phyloP scores from a whole-genome alignment of 768 basidiomycete species.

The Baorangia bicolor region DNA sequence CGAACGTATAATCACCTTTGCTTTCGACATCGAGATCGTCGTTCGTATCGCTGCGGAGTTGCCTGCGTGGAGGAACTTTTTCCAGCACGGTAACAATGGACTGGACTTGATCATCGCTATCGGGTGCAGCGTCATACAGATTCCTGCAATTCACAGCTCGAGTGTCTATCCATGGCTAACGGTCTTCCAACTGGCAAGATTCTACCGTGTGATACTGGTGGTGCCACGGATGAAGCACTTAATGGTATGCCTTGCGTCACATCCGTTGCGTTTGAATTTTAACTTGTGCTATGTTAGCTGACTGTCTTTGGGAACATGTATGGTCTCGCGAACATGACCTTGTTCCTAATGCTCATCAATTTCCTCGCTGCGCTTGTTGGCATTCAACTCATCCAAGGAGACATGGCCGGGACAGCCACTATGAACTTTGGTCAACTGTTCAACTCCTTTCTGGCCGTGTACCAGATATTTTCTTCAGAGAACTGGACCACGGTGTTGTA shows the following conservation, averaged over 20 bases:
- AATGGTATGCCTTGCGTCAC: conserved; percentile 48
- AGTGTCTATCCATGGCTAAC: conserved; percentile 85
- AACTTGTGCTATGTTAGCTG: conserved; percentile 43
- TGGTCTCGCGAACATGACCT: conserved; percentile 86
- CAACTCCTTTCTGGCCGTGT: conserved; percentile 83
- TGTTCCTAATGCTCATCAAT: conserved; percentile 88
- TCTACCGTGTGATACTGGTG: conserved; percentile 89
- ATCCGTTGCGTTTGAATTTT: conserved; percentile 3
- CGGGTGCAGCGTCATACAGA: conserved; percentile 75
- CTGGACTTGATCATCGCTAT: conserved; percentile 78
- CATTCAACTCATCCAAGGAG: conserved; percentile 84
- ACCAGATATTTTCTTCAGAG: conserved; percentile 89
- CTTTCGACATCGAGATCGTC: conserved; percentile 87
- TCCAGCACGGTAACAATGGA: conserved; percentile 58
- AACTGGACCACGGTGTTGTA: conserved; percentile 88
- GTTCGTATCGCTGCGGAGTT: conserved; percentile 68
- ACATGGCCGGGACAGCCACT: conserved; percentile 49
- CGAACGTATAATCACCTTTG: conserved; percentile 75
- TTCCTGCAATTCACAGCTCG: conserved; percentile 69
- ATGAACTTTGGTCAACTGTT: conserved; percentile 83
- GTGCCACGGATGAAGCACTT: conserved; percentile 89
- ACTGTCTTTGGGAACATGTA: conserved; percentile 91
- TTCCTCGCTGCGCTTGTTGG: conserved; percentile 81
- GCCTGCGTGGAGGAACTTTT: conserved; percentile 83
- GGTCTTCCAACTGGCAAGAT: conserved; percentile 79